Evolutionary conservation across 768 basidiomycete genomes (phyloP).

Genomic region (Lactarius quietus): DNA sequence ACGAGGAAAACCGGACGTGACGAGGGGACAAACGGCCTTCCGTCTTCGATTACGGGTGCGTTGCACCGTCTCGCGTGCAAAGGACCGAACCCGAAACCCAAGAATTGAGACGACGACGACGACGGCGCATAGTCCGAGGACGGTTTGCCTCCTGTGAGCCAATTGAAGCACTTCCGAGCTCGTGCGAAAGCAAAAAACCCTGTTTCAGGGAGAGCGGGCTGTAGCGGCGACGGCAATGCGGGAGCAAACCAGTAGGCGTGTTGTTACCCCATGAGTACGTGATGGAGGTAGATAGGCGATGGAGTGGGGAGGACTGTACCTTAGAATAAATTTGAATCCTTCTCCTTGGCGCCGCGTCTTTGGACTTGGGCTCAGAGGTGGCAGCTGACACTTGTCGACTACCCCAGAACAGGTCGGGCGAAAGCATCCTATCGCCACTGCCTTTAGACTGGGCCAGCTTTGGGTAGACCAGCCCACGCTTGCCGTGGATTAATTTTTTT

Average conservation of each 20-base stretch:
- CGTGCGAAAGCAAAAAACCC: neutral
- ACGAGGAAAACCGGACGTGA: neutral
- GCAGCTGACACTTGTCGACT: conserved; percentile 32
- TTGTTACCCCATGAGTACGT: neutral
- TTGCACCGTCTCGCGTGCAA: conserved; percentile 1
- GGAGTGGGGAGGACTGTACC: conserved; percentile 1
- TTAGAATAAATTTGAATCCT: conserved; percentile 1
- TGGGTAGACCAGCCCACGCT: conserved; percentile 37
- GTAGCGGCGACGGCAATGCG: neutral
- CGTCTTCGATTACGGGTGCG: neutral
- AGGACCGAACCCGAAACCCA: neutral
- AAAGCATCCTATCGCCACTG: conserved; percentile 32
- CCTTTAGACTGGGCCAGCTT: conserved; percentile 41
- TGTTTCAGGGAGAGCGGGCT: neutral
- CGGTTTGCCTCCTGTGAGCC: neutral
- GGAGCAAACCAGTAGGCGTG: neutral
- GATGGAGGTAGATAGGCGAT: neutral
- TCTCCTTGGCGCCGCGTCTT: conserved; percentile 6
- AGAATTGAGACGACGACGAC: conserved; percentile 1
- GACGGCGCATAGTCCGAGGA: conserved; percentile 5
- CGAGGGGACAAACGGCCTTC: conserved; percentile 1
- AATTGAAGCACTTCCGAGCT: conserved; percentile 1
- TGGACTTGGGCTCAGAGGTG: conserved; percentile 10
- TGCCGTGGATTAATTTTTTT: conserved; percentile 3
- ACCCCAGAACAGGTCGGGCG: conserved; percentile 41